phyloP scores from a whole-genome alignment of 257 asterid genomes.

The Lycium barbarum region DNA sequence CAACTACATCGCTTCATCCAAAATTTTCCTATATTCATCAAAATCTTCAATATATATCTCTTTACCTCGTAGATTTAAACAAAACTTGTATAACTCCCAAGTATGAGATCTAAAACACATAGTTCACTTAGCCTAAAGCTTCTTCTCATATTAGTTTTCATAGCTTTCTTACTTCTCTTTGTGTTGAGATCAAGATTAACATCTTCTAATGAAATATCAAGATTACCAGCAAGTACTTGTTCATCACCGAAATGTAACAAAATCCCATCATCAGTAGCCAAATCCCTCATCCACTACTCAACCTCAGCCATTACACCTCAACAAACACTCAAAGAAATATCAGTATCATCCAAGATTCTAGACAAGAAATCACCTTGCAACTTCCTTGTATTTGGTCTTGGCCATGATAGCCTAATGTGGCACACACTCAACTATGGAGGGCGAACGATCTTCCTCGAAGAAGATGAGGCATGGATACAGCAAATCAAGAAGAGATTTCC shows the following conservation, averaged over 20 bases:
- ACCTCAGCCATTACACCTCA: constrained; percentile 82
- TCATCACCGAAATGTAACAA: constrained; percentile 57
- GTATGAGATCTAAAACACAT: constrained; percentile 65
- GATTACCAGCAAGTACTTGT: not conserved
- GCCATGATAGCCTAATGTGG: constrained; percentile 97
- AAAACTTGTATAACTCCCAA: constrained; percentile 22
- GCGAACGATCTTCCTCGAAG: constrained; percentile 77
- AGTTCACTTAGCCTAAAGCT: constrained; percentile 32
- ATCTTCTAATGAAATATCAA: constrained; percentile 15
- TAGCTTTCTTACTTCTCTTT: constrained; percentile 33
- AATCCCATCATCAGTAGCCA: constrained; percentile 65
- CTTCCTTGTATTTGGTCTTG: constrained; percentile 83
- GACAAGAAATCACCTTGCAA: constrained; percentile 74
- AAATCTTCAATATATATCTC: constrained; percentile 29
- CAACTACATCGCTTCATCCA: constrained; percentile 72
- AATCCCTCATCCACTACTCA: constrained; percentile 75
- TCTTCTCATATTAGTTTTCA: constrained; percentile 31
- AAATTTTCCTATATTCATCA: constrained; percentile 51
- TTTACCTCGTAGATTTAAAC: constrained; percentile 23
- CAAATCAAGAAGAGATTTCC: constrained; percentile 75
- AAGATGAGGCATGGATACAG: constrained; percentile 76
- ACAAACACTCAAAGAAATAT: constrained; percentile 77
- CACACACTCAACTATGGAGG: constrained; percentile 82
- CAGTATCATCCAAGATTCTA: constrained; percentile 60
- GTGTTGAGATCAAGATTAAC: constrained; percentile 21